Percentiles rank a stretch among this genome's conserved stretches.
These are phyloP conservation scores for Exobasidium cylindrosporum DNA, from an alignment of 1,284 basidiomycete species.

Conservation along the genomic window DNA sequence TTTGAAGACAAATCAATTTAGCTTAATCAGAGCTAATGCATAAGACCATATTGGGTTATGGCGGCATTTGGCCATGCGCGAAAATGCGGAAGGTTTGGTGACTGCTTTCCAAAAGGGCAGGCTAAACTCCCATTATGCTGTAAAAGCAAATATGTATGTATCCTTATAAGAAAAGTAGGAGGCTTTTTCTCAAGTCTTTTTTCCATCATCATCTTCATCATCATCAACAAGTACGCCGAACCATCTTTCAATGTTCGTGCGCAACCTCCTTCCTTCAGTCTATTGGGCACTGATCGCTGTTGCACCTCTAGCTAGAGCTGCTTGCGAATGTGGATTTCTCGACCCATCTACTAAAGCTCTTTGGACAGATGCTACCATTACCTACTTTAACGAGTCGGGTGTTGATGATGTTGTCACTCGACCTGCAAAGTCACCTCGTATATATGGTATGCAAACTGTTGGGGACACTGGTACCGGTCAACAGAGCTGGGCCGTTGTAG, in stretches of 20 bases:
- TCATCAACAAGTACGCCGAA: no score
- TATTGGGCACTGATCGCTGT: background rate
- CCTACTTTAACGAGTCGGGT: conserved; percentile 48
- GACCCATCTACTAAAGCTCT: conserved; percentile 37
- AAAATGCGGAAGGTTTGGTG: no score
- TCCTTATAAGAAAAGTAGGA: no score
- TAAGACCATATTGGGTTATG: no score
- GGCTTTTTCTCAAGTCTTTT: no score
- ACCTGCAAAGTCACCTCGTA: conserved; percentile 28
- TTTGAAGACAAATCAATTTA: no score
- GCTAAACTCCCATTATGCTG: no score
- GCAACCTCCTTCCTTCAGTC: background rate
- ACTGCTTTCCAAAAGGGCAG: no score
- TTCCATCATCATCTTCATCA: no score
- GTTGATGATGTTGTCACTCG: conserved; percentile 31
- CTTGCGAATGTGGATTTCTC: conserved; percentile 43
- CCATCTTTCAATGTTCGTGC: background rate
- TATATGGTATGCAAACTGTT: conserved; percentile 24
- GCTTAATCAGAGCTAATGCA: no score
- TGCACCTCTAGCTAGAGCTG: conserved; percentile 11
- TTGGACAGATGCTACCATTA: conserved; percentile 46
- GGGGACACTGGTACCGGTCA: conserved; percentile 33
- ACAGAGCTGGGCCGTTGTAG: conserved; percentile 33
- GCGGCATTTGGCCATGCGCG: no score
- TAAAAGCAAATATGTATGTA: no score